Evolutionary conservation across 202 grass and related monocot species (phyloP).

Genomic region (Eragrostis tef): DNA sequence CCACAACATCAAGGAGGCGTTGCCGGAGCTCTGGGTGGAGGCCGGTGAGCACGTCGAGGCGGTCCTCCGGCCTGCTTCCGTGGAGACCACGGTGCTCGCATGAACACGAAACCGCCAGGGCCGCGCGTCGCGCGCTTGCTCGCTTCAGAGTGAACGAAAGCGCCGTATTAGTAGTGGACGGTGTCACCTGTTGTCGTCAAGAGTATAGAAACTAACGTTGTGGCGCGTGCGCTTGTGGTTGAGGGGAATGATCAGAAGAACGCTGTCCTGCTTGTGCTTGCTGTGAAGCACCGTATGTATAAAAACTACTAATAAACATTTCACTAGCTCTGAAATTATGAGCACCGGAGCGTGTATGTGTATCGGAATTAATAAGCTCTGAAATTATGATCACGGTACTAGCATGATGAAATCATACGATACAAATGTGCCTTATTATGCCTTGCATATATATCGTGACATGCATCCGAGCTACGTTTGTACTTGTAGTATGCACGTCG

Average conservation of each 20-base stretch:
- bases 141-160: not conserved
- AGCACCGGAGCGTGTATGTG: not conserved
- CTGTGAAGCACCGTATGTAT: not conserved
- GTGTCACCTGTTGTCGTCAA: not conserved
- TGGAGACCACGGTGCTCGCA: slow-evolving; percentile 71
- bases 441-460: too few species aligned
- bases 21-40: slow-evolving; percentile 82
- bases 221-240: not conserved
- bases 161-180: not conserved
- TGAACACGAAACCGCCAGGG: slow-evolving; percentile 25
- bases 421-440: too few species aligned
- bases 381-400: too few species aligned
- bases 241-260: not conserved
- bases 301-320: not conserved
- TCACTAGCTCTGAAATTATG: not conserved
- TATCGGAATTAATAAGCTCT: too few species aligned
- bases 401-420: too few species aligned
- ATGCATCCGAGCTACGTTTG: too few species aligned
- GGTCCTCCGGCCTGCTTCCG: slow-evolving; percentile 51
- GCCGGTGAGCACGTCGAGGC: slow-evolving; percentile 49
- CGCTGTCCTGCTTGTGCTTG: not conserved
- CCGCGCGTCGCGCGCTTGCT: not conserved
- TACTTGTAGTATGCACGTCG: too few species aligned
- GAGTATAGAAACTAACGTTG: not conserved
- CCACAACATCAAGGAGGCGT: slow-evolving; percentile 87